Evolutionary conservation across 2,329 filamentous ascomycete species (phyloP).

Genomic region (Teratosphaeria viscida): DNA sequence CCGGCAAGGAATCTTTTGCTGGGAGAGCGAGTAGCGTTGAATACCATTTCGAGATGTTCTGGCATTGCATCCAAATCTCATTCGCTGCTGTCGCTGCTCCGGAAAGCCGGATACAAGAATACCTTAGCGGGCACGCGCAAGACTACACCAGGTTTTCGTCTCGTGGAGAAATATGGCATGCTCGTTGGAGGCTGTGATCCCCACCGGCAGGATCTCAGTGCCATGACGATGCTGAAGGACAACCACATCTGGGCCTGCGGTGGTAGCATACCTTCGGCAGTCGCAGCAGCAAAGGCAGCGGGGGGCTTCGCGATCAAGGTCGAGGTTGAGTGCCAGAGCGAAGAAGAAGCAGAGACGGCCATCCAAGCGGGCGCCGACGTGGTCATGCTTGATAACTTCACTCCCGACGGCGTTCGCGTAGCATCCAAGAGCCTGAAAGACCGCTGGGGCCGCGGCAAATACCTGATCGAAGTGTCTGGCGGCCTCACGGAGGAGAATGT

Average conservation of each 20-base stretch:
- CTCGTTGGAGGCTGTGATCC: slow-evolving; percentile 84
- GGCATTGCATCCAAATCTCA: slow-evolving; percentile 64
- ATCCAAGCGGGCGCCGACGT: slow-evolving; percentile 86
- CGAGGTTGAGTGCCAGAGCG: slow-evolving; percentile 86
- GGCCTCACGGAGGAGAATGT: slow-evolving; percentile 82
- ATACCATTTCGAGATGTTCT: slow-evolving; percentile 80
- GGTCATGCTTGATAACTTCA: slow-evolving; percentile 96
- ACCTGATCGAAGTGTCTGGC: slow-evolving; percentile 80
- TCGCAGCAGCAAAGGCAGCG: slow-evolving; percentile 69
- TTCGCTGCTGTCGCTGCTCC: slow-evolving; percentile 41
- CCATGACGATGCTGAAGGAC: slow-evolving; percentile 99
- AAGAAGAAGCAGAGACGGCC: slow-evolving; percentile 83
- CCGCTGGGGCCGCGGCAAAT: slow-evolving; percentile 60
- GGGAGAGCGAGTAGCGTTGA: slow-evolving; percentile 88
- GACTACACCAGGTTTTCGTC: slow-evolving; percentile 87
- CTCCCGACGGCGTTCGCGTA: slow-evolving; percentile 61
- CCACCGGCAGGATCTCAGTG: slow-evolving; percentile 75
- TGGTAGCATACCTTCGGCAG: slow-evolving; percentile 71
- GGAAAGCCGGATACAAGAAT: slow-evolving; percentile 61
- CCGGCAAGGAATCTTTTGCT: slow-evolving; percentile 75
- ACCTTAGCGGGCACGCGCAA: slow-evolving; percentile 91
- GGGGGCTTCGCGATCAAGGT: slow-evolving; percentile 89
- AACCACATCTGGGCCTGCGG: slow-evolving; percentile 93
- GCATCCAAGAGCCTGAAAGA: slow-evolving; percentile 69
- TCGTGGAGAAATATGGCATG: slow-evolving; percentile 98